Conservation (phyloP, 768 basidiomycete genomes). For the Hericium coralloides region DNA sequence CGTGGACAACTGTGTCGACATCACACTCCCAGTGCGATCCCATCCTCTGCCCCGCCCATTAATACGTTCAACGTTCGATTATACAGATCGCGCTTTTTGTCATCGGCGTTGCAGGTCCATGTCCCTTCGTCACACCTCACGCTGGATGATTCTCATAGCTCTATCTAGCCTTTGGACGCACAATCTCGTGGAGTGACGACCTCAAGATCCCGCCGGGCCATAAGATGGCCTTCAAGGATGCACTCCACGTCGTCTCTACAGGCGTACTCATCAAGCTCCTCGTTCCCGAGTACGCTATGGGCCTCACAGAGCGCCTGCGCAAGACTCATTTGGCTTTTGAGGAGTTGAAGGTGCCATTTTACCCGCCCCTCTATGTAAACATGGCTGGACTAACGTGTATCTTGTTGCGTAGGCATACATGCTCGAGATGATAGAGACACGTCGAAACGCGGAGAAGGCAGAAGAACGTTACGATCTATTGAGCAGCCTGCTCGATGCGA, state of each 20-base stretch:
- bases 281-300: conserved; percentile 19
- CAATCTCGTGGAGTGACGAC: conserved; percentile 40
- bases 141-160: conserved; percentile 50
- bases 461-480: conserved; percentile 19
- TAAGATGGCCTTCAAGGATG: conserved; percentile 38
- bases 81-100: neutral
- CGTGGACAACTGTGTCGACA: conserved; percentile 37
- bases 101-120: neutral
- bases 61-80: neutral
- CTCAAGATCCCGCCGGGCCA: conserved; percentile 33
- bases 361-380: too few species aligned
- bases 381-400: too few species aligned
- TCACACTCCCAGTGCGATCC: conserved; percentile 43
- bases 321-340: neutral
- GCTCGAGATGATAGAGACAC: conserved; percentile 19
- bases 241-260: conserved; percentile 27
- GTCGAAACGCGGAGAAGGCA: conserved; percentile 6
- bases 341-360: too few species aligned
- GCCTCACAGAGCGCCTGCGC: too few species aligned
- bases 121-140: conserved; percentile 34
- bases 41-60: neutral
- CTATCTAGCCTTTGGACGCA: conserved; percentile 44
- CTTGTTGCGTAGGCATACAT: conserved; percentile 16
- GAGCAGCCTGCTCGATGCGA: conserved; percentile 16
- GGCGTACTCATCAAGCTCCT: conserved; percentile 19